These are phyloP conservation scores for Cicer chorassanicum DNA, from an alignment of 306 rosid species.

Conservation along the genomic window DNA sequence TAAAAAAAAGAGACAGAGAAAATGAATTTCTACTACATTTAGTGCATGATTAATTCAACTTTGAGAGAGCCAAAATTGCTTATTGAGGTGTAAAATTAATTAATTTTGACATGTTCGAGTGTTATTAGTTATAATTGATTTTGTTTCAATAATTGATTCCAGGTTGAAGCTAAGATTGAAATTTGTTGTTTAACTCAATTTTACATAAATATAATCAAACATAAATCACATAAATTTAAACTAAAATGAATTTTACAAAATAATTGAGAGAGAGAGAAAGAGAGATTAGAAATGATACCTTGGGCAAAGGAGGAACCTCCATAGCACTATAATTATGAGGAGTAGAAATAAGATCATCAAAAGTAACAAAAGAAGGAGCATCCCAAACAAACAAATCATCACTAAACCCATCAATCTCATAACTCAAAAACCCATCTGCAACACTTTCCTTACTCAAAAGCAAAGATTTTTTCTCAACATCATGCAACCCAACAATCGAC, in stretches of 20 bases:
- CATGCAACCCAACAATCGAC: conserved; percentile 64
- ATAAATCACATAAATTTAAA: too few species aligned
- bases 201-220: too few species aligned
- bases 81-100: too few species aligned
- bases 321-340: conserved; percentile 66
- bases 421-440: conserved; percentile 42
- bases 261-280: background rate
- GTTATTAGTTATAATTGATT: too few species aligned
- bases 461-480: conserved; percentile 59
- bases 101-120: too few species aligned
- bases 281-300: conserved; percentile 51
- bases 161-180: too few species aligned
- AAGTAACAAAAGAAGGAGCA: conserved; percentile 64
- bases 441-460: conserved; percentile 41
- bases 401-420: conserved; percentile 50
- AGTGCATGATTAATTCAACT: too few species aligned
- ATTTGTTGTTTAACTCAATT: too few species aligned
- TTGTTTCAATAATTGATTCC: too few species aligned
- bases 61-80: too few species aligned
- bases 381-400: conserved; percentile 78
- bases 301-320: conserved; percentile 84
- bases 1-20: background rate
- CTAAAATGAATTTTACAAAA: too few species aligned
- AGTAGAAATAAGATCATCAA: conserved; percentile 74
- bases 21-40: background rate